These are phyloP conservation scores for Solanum chilense DNA, from an alignment of 257 asterid species.

Conservation along the genomic window DNA sequence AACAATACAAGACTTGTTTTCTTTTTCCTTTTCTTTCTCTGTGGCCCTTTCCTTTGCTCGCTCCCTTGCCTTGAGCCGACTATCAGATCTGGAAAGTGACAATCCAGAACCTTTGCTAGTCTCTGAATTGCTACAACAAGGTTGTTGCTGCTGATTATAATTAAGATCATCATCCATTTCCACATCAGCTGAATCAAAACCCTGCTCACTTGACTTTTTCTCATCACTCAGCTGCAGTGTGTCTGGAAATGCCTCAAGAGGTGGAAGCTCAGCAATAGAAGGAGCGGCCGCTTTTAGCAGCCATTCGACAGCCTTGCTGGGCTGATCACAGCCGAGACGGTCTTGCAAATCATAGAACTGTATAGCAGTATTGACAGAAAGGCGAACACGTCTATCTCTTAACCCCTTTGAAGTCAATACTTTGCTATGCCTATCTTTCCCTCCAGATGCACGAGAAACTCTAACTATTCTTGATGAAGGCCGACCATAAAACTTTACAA, in stretches of 20 bases:
- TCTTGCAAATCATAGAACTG: slow-evolving; percentile 85
- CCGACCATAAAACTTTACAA: slow-evolving; percentile 38
- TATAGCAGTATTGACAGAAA: slow-evolving; percentile 73
- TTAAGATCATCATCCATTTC: slow-evolving; percentile 38
- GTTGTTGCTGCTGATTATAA: slow-evolving; percentile 17
- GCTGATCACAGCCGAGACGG: slow-evolving; percentile 76
- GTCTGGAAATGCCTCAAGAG: slow-evolving; percentile 42
- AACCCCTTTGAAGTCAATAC: slow-evolving; percentile 71
- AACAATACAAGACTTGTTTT: slow-evolving; percentile 8
- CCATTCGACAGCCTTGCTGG: slow-evolving; percentile 95
- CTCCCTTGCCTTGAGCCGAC: slow-evolving; percentile 36
- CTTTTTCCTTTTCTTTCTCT: slow-evolving; percentile 41
- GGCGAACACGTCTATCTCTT: slow-evolving; percentile 69
- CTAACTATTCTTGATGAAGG: slow-evolving; percentile 58
- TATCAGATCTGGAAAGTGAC: slow-evolving; percentile 45
- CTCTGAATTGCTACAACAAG: slow-evolving; percentile 31
- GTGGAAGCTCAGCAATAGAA: slow-evolving; percentile 66
- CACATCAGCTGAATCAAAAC: slow-evolving; percentile 42
- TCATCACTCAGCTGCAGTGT: slow-evolving; percentile 62
- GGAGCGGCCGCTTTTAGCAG: slow-evolving; percentile 61
- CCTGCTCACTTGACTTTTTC: slow-evolving; percentile 44
- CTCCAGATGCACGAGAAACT: slow-evolving; percentile 73
- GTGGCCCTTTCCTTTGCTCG: slow-evolving; percentile 44
- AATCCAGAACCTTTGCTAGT: slow-evolving; percentile 44
- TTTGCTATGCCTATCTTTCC: slow-evolving; percentile 80